Evolutionary conservation across 495 filamentous ascomycete species (phyloP).

Genomic region (Rostrohypoxylon terebratum): DNA sequence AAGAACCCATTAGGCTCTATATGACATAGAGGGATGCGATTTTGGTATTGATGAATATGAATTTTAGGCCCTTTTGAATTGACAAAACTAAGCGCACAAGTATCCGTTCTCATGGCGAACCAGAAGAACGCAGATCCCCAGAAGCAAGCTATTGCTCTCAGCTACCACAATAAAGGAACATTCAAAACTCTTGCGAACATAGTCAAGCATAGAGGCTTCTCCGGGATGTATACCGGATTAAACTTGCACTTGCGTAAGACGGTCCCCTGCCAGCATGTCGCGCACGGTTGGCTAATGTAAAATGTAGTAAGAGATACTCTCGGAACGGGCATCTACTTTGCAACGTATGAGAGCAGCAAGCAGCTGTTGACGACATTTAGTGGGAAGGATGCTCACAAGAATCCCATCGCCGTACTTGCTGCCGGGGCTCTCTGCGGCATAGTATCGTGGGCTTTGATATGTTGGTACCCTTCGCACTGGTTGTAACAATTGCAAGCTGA

Average conservation of each 20-base stretch:
- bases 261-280: background rate
- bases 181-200: slow-evolving; percentile 83
- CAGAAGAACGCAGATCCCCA: slow-evolving; percentile 64
- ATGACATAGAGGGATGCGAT: background rate
- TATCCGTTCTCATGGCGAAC: slow-evolving; percentile 85
- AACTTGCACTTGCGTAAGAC: slow-evolving; percentile 79
- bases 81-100: slow-evolving; percentile 90
- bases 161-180: slow-evolving; percentile 83
- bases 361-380: slow-evolving; percentile 81
- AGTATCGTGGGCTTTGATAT: slow-evolving; percentile 83
- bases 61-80: slow-evolving; percentile 89
- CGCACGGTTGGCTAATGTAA: slow-evolving; percentile 31
- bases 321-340: slow-evolving; percentile 91
- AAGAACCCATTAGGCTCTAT: slow-evolving; percentile 50
- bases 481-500: slow-evolving; percentile 19
- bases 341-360: slow-evolving; percentile 90
- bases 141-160: slow-evolving; percentile 71
- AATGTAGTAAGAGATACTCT: slow-evolving; percentile 80
- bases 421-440: slow-evolving; percentile 84
- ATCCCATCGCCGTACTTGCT: slow-evolving; percentile 76
- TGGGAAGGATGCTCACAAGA: slow-evolving; percentile 72
- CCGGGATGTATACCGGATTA: slow-evolving; percentile 88
- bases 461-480: slow-evolving; percentile 49
- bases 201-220: slow-evolving; percentile 78
- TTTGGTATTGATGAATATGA: slow-evolving; percentile 12